phyloP scores from a whole-genome alignment of 768 basidiomycete genomes.

The Panaeolus papilionaceus region DNA sequence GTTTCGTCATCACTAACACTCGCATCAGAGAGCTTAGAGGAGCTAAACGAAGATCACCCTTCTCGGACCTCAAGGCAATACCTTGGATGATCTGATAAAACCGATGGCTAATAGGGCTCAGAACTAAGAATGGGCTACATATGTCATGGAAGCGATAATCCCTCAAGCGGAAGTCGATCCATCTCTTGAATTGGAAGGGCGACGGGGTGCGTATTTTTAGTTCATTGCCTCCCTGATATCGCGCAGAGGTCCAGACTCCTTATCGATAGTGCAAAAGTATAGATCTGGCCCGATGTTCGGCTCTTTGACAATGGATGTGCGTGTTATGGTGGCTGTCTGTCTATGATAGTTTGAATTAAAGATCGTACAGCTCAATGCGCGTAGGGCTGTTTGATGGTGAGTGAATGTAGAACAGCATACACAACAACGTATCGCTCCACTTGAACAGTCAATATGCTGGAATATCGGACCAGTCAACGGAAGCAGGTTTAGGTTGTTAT shows the following conservation, averaged over 20 bases:
- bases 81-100: background rate
- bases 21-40: background rate
- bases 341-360: too few species aligned
- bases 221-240: background rate
- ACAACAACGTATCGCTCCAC: too few species aligned
- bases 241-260: background rate
- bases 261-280: background rate
- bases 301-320: background rate
- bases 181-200: background rate
- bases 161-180: background rate
- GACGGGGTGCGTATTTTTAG: background rate
- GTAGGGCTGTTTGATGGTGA: too few species aligned
- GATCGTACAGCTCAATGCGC: too few species aligned
- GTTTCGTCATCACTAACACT: background rate
- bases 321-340: too few species aligned
- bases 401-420: too few species aligned
- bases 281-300: background rate
- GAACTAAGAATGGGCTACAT: too few species aligned
- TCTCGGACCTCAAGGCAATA: background rate
- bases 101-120: background rate
- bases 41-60: background rate
- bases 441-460: too few species aligned
- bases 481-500: too few species aligned
- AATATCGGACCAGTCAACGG: too few species aligned
- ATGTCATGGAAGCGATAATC: background rate